These are phyloP conservation scores for Lachnellula arida DNA, from an alignment of 2,329 filamentous ascomycete genomes.

Conservation along the genomic window DNA sequence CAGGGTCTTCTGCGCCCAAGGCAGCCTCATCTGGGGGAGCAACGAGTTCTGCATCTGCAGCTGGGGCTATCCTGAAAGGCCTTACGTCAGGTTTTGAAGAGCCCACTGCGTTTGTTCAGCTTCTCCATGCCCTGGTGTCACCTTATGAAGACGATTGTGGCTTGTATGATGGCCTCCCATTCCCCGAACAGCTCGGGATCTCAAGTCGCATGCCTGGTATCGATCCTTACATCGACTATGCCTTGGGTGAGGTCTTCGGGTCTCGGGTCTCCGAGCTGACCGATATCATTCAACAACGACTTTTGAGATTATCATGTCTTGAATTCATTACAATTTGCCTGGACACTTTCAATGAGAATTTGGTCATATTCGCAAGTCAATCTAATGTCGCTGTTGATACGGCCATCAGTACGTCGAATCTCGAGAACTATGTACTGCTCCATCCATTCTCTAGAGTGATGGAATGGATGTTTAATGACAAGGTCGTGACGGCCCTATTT, in stretches of 20 bases:
- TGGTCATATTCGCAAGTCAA: constrained; percentile 79
- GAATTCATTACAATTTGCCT: constrained; percentile 78
- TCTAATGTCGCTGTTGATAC: constrained; percentile 71
- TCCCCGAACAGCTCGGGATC: constrained; percentile 78
- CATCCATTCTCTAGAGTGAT: constrained; percentile 94
- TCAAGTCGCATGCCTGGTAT: constrained; percentile 78
- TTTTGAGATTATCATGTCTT: constrained; percentile 75
- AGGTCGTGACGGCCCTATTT: constrained; percentile 76
- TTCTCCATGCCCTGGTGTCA: constrained; percentile 67
- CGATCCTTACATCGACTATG: constrained; percentile 88
- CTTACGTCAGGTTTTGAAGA: constrained; percentile 80
- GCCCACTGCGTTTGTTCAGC: constrained; percentile 73
- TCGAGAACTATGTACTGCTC: constrained; percentile 75
- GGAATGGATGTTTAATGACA: constrained; percentile 97
- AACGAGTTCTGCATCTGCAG: constrained; percentile 34
- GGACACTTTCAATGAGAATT: constrained; percentile 86
- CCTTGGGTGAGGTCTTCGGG: constrained; percentile 72
- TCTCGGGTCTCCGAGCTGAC: constrained; percentile 51
- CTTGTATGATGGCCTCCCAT: constrained; percentile 73
- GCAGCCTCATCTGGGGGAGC: constrained; percentile 24
- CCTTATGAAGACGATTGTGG: constrained; percentile 58
- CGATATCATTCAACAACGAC: constrained; percentile 63
- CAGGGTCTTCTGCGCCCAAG: constrained; percentile 39
- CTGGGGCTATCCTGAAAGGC: constrained; percentile 66
- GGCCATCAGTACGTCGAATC: constrained; percentile 67